phyloP scores from a whole-genome alignment of 352 stramenopile species.

The Phytophthora macrochlamydospora region DNA sequence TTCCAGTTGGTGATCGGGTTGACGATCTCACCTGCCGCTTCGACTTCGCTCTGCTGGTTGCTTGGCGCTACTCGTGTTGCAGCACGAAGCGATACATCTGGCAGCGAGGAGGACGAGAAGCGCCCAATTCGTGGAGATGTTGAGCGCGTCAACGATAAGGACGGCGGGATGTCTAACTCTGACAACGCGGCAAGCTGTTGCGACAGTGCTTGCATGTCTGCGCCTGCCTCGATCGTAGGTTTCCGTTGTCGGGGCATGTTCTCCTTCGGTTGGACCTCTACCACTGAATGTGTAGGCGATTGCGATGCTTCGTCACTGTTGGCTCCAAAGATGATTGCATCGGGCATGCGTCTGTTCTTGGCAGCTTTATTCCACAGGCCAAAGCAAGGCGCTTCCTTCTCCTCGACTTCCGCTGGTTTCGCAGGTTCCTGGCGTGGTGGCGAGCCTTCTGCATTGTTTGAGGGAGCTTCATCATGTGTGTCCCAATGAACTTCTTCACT shows the following conservation, averaged over 20 bases:
- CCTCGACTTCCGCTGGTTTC: conserved; percentile 15
- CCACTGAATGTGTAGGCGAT: conserved; percentile 3
- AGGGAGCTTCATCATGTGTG: conserved; percentile 14
- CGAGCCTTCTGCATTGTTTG: conserved; percentile 13
- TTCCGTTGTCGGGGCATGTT: conserved; percentile 1
- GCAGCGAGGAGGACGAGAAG: conserved; percentile 28
- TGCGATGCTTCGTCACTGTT: conserved; percentile 9
- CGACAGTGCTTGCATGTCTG: conserved; percentile 14
- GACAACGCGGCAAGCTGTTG: conserved; percentile 25
- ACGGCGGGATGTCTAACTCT: conserved; percentile 24
- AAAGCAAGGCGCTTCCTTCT: conserved; percentile 53
- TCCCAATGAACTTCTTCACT: conserved; percentile 27
- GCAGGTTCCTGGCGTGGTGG: conserved; percentile 8
- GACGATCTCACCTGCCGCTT: conserved; percentile 12
- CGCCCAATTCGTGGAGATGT: conserved; percentile 54
- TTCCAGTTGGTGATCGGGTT: conserved; percentile 89
- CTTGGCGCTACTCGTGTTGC: conserved; percentile 10
- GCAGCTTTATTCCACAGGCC: conserved; percentile 63
- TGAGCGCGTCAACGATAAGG: conserved; percentile 54
- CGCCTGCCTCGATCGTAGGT: conserved; percentile 3
- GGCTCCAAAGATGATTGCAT: conserved; percentile 52
- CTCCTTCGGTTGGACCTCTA: conserved; percentile 1
- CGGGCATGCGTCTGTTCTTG: conserved; percentile 44
- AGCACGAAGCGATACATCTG: conserved; percentile 21
- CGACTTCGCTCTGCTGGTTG: conserved; percentile 19